Conservation (phyloP, 345 rosid genomes). For the Citrus inodora region DNA sequence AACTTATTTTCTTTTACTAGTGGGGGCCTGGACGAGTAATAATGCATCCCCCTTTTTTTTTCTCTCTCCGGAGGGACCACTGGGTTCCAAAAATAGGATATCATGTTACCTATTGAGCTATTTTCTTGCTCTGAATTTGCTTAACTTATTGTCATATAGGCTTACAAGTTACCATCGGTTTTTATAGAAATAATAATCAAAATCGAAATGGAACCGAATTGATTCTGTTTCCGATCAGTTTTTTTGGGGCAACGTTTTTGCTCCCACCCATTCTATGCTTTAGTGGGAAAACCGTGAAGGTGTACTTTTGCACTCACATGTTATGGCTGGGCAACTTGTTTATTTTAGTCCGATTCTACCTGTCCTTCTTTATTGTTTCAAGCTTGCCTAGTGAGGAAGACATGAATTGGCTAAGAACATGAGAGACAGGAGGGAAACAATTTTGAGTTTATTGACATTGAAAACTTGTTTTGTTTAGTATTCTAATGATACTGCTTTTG, state of each 20-base stretch:
- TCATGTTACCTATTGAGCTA: background rate
- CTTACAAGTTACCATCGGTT: background rate
- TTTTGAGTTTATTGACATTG: background rate
- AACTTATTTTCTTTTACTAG: background rate
- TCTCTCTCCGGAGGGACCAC: background rate
- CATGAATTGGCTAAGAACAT: background rate
- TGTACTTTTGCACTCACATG: conserved; percentile 1
- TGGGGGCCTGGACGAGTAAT: background rate
- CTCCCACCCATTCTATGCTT: background rate
- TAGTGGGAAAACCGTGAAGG: background rate
- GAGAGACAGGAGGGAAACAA: background rate
- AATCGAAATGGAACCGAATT: too few species aligned
- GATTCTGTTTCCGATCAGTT: too few species aligned
- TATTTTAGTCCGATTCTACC: background rate
- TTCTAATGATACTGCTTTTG: background rate
- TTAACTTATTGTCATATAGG: background rate
- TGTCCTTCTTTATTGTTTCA: background rate
- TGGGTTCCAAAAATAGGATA: background rate
- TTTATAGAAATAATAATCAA: too few species aligned
- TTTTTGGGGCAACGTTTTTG: too few species aligned
- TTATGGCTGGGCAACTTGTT: background rate
- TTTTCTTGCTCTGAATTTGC: background rate
- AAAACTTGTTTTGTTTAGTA: background rate
- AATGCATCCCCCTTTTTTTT: background rate
- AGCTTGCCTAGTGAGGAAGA: background rate